Conservation (phyloP, 768 basidiomycete species). For the Dacryopinax spathularia region DNA sequence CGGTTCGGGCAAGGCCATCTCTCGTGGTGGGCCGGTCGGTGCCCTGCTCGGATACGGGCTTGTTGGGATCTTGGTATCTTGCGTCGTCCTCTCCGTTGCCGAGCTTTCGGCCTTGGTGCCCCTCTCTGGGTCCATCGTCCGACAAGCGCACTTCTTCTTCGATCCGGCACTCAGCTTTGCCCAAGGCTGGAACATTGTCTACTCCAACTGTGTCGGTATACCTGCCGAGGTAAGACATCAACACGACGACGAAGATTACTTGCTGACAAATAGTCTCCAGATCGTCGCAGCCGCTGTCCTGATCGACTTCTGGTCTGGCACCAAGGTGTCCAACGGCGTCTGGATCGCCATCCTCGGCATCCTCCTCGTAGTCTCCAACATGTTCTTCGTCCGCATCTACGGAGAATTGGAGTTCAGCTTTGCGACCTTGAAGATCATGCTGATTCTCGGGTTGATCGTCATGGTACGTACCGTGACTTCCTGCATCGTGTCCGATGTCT, state of each 20-base stretch:
- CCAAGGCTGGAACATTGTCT: constrained; percentile 26
- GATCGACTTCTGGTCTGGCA: constrained; percentile 6
- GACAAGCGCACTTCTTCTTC: constrained; percentile 40
- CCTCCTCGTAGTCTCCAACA: constrained; percentile 2
- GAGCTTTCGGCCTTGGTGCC: constrained; percentile 75
- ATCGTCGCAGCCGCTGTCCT: not conserved
- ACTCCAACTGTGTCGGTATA: not conserved
- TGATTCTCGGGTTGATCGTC: constrained; percentile 25
- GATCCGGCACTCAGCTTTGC: constrained; percentile 47
- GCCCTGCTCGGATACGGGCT: constrained; percentile 49
- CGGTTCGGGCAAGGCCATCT: constrained; percentile 49
- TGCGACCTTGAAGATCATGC: constrained; percentile 21
- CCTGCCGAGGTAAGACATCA: not conserved
- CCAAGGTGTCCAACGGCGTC: not conserved
- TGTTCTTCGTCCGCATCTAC: constrained; percentile 11
- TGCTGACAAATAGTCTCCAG: not conserved
- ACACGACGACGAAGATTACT: not conserved
- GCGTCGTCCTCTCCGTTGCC: constrained; percentile 51
- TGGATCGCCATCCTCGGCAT: not conserved
- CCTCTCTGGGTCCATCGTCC: constrained; percentile 59
- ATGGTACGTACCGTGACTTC: constrained; percentile 15
- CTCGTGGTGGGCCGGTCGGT: constrained; percentile 49
- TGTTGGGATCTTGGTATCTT: constrained; percentile 53
- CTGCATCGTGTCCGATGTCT: too few species aligned
- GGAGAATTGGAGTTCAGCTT: constrained; percentile 21